A percentile compares a stretch with the other conserved stretches of the same genome.
phyloP scores from a whole-genome alignment of 78 protist species.

The Planoprotostelium fungivorum region DNA sequence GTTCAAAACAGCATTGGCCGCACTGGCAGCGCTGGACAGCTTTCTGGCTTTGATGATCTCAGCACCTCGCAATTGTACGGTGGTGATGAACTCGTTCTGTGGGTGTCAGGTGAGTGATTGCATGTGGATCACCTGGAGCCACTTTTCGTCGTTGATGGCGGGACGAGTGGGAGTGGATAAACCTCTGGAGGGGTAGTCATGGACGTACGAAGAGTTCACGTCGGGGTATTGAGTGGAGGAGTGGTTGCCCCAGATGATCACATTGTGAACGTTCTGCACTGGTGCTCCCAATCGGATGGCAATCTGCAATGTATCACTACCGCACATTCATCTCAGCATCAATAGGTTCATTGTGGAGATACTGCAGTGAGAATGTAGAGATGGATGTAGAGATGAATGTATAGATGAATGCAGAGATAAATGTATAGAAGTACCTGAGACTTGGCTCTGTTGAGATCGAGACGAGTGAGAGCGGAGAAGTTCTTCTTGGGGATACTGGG shows the following conservation, averaged over 20 bases:
- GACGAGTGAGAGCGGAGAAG: slow-evolving; percentile 88
- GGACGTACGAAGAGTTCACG: slow-evolving; percentile 36
- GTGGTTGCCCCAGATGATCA: slow-evolving; percentile 95
- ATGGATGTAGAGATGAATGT: neutral
- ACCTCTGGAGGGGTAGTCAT: slow-evolving; percentile 19
- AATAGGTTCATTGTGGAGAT: too few species aligned
- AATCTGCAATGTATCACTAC: neutral
- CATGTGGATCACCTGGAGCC: slow-evolving; percentile 27
- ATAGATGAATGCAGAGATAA: neutral
- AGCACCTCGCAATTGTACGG: slow-evolving; percentile 91
- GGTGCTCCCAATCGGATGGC: slow-evolving; percentile 46
- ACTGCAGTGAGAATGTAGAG: neutral
- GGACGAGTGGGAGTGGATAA: slow-evolving; percentile 29
- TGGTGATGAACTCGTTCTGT: slow-evolving; percentile 47
- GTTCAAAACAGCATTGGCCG: slow-evolving; percentile 75
- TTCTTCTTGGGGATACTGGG: slow-evolving; percentile 77
- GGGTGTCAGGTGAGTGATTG: neutral
- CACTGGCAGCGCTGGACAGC: slow-evolving; percentile 82
- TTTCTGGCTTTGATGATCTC: slow-evolving; percentile 82
- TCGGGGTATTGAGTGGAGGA: slow-evolving; percentile 77
- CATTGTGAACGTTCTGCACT: slow-evolving; percentile 53
- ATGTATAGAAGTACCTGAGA: slow-evolving; percentile 12
- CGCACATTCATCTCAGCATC: neutral
- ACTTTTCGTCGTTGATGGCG: slow-evolving; percentile 50
- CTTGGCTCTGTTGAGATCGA: slow-evolving; percentile 90